These are phyloP conservation scores for Roridomyces roridus DNA, from an alignment of 768 basidiomycete species.

Conservation along the genomic window DNA sequence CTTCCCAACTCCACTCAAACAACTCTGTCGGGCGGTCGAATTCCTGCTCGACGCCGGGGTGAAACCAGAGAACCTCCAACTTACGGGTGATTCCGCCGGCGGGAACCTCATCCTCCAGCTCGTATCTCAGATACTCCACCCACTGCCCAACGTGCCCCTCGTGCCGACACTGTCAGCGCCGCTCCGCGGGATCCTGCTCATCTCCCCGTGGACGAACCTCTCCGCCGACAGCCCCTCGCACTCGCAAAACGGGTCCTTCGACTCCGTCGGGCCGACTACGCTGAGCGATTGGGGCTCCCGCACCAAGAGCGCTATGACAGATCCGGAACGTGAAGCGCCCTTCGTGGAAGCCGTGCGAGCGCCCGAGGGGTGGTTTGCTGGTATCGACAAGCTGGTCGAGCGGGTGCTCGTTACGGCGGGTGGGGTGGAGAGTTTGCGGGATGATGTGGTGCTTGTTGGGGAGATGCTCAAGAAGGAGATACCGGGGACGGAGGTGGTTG, in stretches of 20 bases:
- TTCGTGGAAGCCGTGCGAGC: slow-evolving; percentile 40
- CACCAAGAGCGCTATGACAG: slow-evolving; percentile 34
- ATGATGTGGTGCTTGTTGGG: slow-evolving; percentile 35
- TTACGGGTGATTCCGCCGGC: slow-evolving; percentile 45
- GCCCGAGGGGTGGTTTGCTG: slow-evolving; percentile 40
- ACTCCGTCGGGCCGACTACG: slow-evolving; percentile 26
- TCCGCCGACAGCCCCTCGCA: slow-evolving; percentile 30
- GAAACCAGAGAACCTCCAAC: slow-evolving; percentile 37
- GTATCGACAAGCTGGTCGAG: slow-evolving; percentile 35
- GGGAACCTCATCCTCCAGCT: slow-evolving; percentile 36
- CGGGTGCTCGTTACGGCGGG: slow-evolving; percentile 45
- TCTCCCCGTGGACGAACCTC: slow-evolving; percentile 44
- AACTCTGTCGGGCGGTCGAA: slow-evolving; percentile 33
- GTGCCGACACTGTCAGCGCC: slow-evolving; percentile 24
- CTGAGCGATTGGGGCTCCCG: slow-evolving; percentile 23
- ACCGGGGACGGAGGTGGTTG: slow-evolving; percentile 24
- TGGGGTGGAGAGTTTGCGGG: slow-evolving; percentile 39
- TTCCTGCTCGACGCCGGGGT: slow-evolving; percentile 36
- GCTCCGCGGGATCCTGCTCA: slow-evolving; percentile 32
- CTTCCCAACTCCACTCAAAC: slow-evolving; percentile 38
- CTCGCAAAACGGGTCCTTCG: slow-evolving; percentile 30
- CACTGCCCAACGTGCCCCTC: slow-evolving; percentile 31
- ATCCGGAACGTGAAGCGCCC: slow-evolving; percentile 21
- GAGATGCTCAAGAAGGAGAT: slow-evolving; percentile 30
- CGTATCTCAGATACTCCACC: slow-evolving; percentile 40